Base-by-base conservation (phyloP, 2,329 filamentous ascomycete genomes). In the Atkinsonella texensis region DNA sequence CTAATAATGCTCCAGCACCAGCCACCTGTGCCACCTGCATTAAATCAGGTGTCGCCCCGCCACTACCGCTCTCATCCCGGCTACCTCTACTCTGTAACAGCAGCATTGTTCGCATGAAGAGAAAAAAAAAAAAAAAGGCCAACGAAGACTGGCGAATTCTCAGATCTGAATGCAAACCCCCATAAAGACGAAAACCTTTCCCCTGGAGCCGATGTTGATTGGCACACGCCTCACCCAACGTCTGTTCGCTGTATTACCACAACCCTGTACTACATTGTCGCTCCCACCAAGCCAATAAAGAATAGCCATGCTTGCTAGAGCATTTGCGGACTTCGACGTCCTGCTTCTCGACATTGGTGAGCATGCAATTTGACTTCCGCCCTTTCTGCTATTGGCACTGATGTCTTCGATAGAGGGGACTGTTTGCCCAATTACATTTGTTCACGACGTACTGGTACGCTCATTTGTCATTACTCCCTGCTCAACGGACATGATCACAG, bases 371-470 rank as follows among this genome's bases (percentile, higher is more conserved):
- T 48, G 43, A 48, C 39, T 53, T 42, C 28, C 31, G 47, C 41
- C 39, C 39, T 39, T 44, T 45, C 43, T 33, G 20, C n/a, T 38
- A 15, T 15, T 38, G 35, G 18, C 12, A 12, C 40, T 54, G 46
- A 56, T 52, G 35, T 52, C 12, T 38, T 44, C 43, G 52, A 48
- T 53, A 90, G 86, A 90, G 76, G 86, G 87, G 56, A 90, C 87
- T 48, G 82, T 90, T 56, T 89, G 85, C 67, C 84, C 85, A 59
- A 89, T 90, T 65, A 87, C 84, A 59, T 90, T 90, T 68, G 87
- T 90, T 68, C 87, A 87, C 70, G 84, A 89, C 66, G 80, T 87
- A 57, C 73, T 90, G 71, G 87, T 90, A 80, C 79, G 85, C 71
- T 53, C 52, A 56, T 46, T 40, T 48, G 40, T 45, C 33, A n/a